Evolutionary conservation across 1,284 basidiomycete genomes (phyloP).

Genomic region (Sanguinoderma infundibulare): DNA sequence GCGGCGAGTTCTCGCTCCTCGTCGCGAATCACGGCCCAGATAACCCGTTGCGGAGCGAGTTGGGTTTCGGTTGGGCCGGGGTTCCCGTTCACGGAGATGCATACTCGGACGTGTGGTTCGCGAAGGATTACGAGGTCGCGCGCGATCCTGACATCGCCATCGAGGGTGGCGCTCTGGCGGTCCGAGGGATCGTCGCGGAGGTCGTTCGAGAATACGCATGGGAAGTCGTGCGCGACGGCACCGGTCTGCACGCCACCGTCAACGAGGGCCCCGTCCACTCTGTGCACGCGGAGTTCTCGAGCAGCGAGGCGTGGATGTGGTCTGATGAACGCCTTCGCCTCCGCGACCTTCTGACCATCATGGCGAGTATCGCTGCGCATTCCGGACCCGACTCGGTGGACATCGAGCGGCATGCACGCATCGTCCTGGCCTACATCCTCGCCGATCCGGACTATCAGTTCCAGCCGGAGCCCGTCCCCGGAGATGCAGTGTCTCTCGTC

Average conservation of each 20-base stretch:
- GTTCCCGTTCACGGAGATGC: constrained; percentile 12
- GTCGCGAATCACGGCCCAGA: constrained; percentile 12
- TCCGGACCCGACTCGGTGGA: neutral
- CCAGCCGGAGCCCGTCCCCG: constrained; percentile 11
- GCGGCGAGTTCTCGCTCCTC: constrained; percentile 19
- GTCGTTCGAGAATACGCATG: constrained; percentile 8
- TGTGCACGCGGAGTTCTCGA: neutral
- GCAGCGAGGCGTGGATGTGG: constrained; percentile 6
- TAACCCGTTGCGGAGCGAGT: constrained; percentile 7
- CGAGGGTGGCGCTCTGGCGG: constrained; percentile 2
- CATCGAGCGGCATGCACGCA: constrained; percentile 5
- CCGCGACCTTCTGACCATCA: neutral
- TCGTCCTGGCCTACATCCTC: constrained; percentile 19
- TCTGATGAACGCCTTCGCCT: neutral
- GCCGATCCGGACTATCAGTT: constrained; percentile 10
- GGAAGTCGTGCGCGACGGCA: constrained; percentile 1
- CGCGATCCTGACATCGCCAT: constrained; percentile 8
- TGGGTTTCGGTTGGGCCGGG: constrained; percentile 23
- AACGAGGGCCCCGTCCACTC: neutral
- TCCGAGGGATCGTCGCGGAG: constrained; percentile 10
- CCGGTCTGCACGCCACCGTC: constrained; percentile 7
- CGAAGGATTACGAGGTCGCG: constrained; percentile 18
- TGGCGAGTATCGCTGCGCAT: neutral
- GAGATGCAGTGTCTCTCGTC: neutral
- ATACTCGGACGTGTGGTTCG: constrained; percentile 7